Conservation (phyloP, 2,329 filamentous ascomycete genomes). For the Trichophyton equinum region DNA sequence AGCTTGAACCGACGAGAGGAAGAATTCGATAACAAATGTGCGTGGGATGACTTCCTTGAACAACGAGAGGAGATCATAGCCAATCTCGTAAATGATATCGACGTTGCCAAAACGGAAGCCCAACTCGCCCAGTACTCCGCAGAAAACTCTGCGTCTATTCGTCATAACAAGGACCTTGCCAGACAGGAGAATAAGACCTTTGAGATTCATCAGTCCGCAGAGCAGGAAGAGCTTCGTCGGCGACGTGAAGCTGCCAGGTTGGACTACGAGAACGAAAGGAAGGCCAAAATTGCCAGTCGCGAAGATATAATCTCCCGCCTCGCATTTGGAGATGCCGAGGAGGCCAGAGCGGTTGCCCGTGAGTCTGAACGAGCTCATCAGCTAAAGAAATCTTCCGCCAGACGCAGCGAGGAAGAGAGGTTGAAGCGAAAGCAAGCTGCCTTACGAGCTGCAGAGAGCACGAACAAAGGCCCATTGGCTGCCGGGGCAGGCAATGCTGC, state of each 20-base stretch:
- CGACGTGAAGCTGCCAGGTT: constrained; percentile 50
- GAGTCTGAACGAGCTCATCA: constrained; percentile 45
- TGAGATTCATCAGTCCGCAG: constrained; percentile 40
- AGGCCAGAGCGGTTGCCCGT: constrained; percentile 44
- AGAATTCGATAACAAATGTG: constrained; percentile 72
- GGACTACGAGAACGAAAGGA: constrained; percentile 60
- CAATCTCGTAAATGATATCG: constrained; percentile 63
- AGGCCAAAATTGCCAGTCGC: constrained; percentile 49
- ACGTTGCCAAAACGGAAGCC: constrained; percentile 51
- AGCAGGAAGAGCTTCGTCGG: constrained; percentile 53
- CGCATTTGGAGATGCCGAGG: constrained; percentile 46
- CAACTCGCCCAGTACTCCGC: constrained; percentile 58
- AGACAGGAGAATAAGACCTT: constrained; percentile 37
- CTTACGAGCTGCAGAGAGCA: constrained; percentile 21
- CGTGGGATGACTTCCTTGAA: constrained; percentile 91
- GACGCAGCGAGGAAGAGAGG: constrained; percentile 42
- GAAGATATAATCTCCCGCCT: constrained; percentile 60
- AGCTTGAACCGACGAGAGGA: constrained; percentile 79
- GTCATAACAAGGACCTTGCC: constrained; percentile 38
- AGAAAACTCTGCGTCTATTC: constrained; percentile 51
- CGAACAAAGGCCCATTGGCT: constrained; percentile 17
- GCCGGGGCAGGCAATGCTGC: constrained; percentile 7
- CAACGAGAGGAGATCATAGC: constrained; percentile 82
- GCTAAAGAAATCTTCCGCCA: constrained; percentile 58
- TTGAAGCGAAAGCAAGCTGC: constrained; percentile 35